Percentiles rank a stretch among this genome's conserved stretches.
phyloP scores from a whole-genome alignment of 139 green algal species.

The Chlorella sp. region DNA sequence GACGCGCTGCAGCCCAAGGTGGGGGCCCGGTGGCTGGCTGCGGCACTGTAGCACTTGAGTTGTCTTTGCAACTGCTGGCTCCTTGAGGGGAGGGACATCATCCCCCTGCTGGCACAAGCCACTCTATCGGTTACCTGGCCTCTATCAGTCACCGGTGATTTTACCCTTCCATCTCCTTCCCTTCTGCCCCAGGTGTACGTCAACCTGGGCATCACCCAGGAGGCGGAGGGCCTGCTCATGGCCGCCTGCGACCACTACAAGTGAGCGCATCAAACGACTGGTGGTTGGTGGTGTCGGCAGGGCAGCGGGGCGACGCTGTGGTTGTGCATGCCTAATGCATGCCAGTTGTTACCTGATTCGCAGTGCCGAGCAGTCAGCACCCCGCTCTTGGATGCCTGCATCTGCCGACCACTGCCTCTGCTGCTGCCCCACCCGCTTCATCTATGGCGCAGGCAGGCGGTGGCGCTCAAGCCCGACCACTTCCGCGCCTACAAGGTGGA shows the following conservation, averaged over 20 bases:
- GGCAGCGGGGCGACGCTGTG: no score
- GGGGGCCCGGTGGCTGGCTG: neutral
- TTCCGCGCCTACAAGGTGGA: slow-evolving; percentile 60
- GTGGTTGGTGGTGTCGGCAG: neutral
- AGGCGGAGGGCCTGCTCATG: slow-evolving; percentile 67
- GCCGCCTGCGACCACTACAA: slow-evolving; percentile 70
- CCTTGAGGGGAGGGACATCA: neutral
- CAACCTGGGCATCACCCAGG: slow-evolving; percentile 76
- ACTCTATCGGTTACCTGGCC: neutral
- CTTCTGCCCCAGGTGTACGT: slow-evolving; percentile 66
- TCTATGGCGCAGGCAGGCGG: slow-evolving; percentile 41
- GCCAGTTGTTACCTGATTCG: neutral
- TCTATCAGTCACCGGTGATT: no score
- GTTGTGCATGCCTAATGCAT: neutral
- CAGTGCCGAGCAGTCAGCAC: no score
- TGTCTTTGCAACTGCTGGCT: neutral
- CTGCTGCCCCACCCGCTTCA: neutral
- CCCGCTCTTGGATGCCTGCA: no score
- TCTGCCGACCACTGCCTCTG: no score
- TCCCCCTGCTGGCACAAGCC: neutral
- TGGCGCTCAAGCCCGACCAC: slow-evolving; percentile 57
- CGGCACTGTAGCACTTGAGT: neutral
- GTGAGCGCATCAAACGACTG: neutral
- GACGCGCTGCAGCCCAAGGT: slow-evolving; percentile 31
- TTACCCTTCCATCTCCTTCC: no score